Evolutionary conservation across 2,329 filamentous ascomycete genomes (phyloP).

Genomic region (Rhinocladiella mackenziei): DNA sequence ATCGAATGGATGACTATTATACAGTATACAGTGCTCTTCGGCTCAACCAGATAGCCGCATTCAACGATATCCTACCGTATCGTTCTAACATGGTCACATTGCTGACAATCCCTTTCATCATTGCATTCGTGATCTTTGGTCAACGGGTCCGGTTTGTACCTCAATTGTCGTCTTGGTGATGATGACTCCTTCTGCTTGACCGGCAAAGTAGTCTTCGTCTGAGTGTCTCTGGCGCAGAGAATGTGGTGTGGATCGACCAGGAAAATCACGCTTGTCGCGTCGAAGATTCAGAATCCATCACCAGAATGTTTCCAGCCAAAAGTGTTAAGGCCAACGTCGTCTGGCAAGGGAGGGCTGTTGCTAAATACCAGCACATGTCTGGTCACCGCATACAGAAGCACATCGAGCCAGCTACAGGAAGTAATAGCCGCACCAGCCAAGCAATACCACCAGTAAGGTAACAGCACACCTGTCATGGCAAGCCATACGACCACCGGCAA

Average conservation of each 20-base stretch:
- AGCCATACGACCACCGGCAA: conserved; percentile 49
- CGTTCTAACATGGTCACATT: too few species aligned
- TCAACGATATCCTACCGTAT: too few species aligned
- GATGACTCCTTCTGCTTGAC: conserved; percentile 21
- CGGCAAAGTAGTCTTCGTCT: conserved; percentile 23
- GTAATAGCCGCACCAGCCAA: conserved; percentile 55
- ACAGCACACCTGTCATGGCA: conserved; percentile 35
- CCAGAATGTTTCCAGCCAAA: conserved; percentile 20
- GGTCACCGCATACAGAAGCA: conserved; percentile 56
- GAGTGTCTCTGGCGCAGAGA: conserved; percentile 15
- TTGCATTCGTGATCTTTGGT: neutral
- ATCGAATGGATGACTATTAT: too few species aligned
- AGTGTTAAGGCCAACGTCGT: conserved; percentile 25
- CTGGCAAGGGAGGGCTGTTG: conserved; percentile 39
- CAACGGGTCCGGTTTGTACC: conserved; percentile 5
- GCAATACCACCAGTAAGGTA: conserved; percentile 44
- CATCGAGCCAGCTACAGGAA: conserved; percentile 57
- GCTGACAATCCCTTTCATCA: too few species aligned
- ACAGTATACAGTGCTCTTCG: too few species aligned
- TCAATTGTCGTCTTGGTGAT: conserved; percentile 25
- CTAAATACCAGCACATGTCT: conserved; percentile 53
- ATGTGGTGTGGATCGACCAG: conserved; percentile 7
- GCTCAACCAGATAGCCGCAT: too few species aligned
- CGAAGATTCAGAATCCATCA: conserved; percentile 18
- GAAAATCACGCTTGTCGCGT: conserved; percentile 5